Base-by-base conservation (phyloP, 352 stramenopile species). In the Phytophthora nicotianae region DNA sequence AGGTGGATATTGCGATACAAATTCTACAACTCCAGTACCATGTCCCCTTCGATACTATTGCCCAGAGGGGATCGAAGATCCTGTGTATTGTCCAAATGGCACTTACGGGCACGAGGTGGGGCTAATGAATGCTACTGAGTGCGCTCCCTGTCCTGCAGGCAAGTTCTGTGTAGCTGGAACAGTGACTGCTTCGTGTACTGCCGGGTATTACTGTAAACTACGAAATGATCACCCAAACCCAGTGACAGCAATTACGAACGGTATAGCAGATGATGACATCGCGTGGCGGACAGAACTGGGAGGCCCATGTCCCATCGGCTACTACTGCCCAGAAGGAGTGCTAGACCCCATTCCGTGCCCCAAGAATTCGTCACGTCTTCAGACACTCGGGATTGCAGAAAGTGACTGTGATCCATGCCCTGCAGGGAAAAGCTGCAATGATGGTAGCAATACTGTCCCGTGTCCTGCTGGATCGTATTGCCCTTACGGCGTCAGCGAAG, bases 141-240 rank as follows among this genome's bases (percentile, higher is more conserved):
- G 88, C 50, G 78, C 83, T 11, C 62, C 73, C 1, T 97, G 91
- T 46, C 67, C 62, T 17, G 65, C 86, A 5, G 88, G 86, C 1
- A 88, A 84, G 8, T 97, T 91, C 49, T 97, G 91, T 56, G 62
- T 85, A 0, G 76, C 83, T 21, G 90, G 89, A 4, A 81, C 68
- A 2, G 45, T 94, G 23, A 91, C 87, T 4, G 88, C 76, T 17
- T 79, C 73, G 3, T 97, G 90, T 52, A 65, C 87, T 11, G 77
- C 79, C n/a, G 90, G 88, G 0, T 96, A 90, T 65, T 96, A 91
- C 57, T 97, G 88, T 65, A 91, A 81, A 40, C 33, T 89, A 21
- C 71, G 67, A 50, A 93, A 95, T 29, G 24, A 74, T 13, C 55
- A 78, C 4, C 83, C 86, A 0, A 88, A 88, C 48, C 86, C 81